Base-by-base conservation (phyloP, 768 basidiomycete genomes). In the Boletus pseudopeckii region DNA sequence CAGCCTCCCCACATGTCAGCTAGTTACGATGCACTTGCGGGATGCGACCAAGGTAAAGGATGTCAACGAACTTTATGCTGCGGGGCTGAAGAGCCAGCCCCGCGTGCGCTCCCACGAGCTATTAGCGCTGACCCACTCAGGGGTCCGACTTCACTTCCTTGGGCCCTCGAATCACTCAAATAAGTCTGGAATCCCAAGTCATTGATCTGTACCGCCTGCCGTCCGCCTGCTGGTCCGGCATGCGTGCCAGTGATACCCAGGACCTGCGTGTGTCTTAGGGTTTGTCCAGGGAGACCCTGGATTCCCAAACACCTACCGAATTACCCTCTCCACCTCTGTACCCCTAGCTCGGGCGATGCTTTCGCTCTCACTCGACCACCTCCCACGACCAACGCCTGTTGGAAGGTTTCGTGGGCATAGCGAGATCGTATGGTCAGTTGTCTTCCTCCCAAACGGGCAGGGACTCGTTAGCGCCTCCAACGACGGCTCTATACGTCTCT, bases 121-220 rank as follows among this genome's bases (percentile, higher is more conserved):
- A 57, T 53, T 55, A 42, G 61, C 61, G 59, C 49, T 59, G 56
- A 58, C 61, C 66, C 61, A 68, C 66, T 66, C 22, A 66, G 61
- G 66, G 66, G 66, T 63, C 66, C 65, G 64, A 66, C 50, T 32
- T 54, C 54, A 52, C 52, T 56, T 56, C 55, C 58, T 54, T 51
- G 22, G 48, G 47, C 51, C 57, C 50, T 68, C 54, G 45, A 61
- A 57, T 66, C 64, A 68, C 61, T 63, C 66, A 53, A 63, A 55
- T 41, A 57, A 64, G 66, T 58, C 58, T 66, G 64, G 65, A 64
- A 66, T 68, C 66, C 64, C 58, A 38, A 54, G 56, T 55, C 58
- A 68, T 68, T 68, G 66, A 66, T 66, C 61, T 68, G 61, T 53
- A 59, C 64, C 66, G 48, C 65, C 58, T 66, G 64, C 64, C 66